A percentile compares a stretch with the other conserved stretches of the same genome.
phyloP scores from a whole-genome alignment of 1,284 basidiomycete genomes.

The Ustilago crameri region DNA sequence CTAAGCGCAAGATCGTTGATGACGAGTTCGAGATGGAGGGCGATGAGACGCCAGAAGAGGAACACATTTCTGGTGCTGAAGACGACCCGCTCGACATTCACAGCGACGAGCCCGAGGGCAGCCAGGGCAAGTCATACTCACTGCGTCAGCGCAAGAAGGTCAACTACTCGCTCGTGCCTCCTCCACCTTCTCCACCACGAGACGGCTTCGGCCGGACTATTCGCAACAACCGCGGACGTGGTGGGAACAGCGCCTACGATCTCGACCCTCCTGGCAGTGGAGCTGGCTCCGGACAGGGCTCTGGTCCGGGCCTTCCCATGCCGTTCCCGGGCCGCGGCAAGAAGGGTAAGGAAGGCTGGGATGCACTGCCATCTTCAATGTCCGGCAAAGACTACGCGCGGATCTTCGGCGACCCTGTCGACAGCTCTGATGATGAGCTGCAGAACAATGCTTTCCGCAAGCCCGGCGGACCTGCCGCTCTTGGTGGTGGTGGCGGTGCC shows the following conservation, averaged over 20 bases:
- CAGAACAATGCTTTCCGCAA: constrained; percentile 47
- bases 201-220: constrained; percentile 62
- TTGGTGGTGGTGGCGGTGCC: constrained; percentile 29
- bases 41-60: constrained; percentile 45
- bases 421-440: constrained; percentile 65
- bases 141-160: constrained; percentile 65
- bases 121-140: constrained; percentile 56
- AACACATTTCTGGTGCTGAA: constrained; percentile 34
- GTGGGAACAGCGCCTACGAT: constrained; percentile 33
- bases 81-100: constrained; percentile 55
- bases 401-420: constrained; percentile 61
- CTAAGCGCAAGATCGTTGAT: constrained; percentile 24
- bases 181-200: constrained; percentile 53
- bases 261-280: constrained; percentile 26
- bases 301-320: constrained; percentile 37
- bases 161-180: constrained; percentile 64
- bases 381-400: constrained; percentile 63
- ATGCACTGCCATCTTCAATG: constrained; percentile 60
- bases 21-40: constrained; percentile 46
- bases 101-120: constrained; percentile 50
- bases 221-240: constrained; percentile 31
- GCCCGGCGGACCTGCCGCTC: constrained; percentile 34
- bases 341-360: constrained; percentile 59
- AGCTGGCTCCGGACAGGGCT: constrained; percentile 9
- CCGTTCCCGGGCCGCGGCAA: constrained; percentile 47